phyloP scores from a whole-genome alignment of 192 early-diverging fungal genomes.

The Rhizophagus sp. region DNA sequence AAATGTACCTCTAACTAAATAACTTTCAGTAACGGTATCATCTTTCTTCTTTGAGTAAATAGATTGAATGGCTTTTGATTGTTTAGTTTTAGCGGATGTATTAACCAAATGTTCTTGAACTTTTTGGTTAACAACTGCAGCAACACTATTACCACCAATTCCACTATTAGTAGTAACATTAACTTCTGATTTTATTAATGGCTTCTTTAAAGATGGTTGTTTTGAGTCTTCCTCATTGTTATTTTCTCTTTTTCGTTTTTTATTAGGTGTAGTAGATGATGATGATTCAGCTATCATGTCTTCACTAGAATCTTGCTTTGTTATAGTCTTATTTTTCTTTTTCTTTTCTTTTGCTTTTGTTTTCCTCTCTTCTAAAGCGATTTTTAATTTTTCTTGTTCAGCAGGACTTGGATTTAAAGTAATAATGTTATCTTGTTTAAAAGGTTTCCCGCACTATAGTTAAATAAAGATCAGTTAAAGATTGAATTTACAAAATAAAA shows the following conservation, averaged over 20 bases:
- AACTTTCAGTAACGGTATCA: slow-evolving; percentile 17
- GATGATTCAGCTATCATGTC: background rate
- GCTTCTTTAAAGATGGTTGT: background rate
- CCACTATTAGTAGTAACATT: background rate
- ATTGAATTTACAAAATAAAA: background rate
- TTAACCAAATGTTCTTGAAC: slow-evolving; percentile 21
- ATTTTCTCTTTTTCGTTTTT: slow-evolving; percentile 2
- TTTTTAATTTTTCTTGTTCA: slow-evolving; percentile 62
- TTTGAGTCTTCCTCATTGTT: background rate
- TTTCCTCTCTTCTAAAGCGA: slow-evolving; percentile 55
- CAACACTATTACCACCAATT: background rate
- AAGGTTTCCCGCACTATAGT: slow-evolving; percentile 64
- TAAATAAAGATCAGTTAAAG: background rate
- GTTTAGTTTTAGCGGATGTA: background rate
- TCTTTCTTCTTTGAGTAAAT: slow-evolving; percentile 28
- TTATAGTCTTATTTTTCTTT: slow-evolving; percentile 42
- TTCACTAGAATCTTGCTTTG: slow-evolving; percentile 47
- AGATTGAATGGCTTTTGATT: slow-evolving; percentile 25
- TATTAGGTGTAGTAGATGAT: background rate
- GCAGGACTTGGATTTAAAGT: slow-evolving; percentile 68
- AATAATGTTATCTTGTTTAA: slow-evolving; percentile 57
- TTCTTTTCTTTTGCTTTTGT: slow-evolving; percentile 49
- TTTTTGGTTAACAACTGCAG: slow-evolving; percentile 15
- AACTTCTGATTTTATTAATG: background rate
- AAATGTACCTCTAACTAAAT: slow-evolving; percentile 32